Evolutionary conservation across 2,329 filamentous ascomycete genomes (phyloP), one percentile per base, ranked within the genome.

Genomic region (Cladophialophora bantiana): DNA sequence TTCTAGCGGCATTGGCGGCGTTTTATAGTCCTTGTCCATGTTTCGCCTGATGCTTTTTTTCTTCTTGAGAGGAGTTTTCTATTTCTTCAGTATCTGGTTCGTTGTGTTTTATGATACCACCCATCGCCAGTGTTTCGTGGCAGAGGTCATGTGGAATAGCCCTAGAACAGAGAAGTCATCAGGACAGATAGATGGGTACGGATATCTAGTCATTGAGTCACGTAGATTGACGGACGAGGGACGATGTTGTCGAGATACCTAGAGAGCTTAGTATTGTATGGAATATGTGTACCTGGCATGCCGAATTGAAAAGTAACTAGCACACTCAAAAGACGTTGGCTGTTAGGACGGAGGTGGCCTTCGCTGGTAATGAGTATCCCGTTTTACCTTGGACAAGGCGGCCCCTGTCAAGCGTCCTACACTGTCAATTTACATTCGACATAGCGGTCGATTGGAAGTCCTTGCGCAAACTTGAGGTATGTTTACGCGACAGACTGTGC

Each of bases 1-100:
- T 55, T 62, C 32, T 5, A 62, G 60, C 52, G 60, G 60, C 60
- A 62, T 48, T 36, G 40, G 53, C 52, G 60, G 52, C 6, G 60
- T 36, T 62, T 45, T 56, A 31, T n/a, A 13, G 38, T 34, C 15
- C 38, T 31, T 35, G 26, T 56, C 56, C 12, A 35, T 36, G 20
- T 48, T 31, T 61, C 32, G n/a, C 34, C 34, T 10, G 48, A 40
- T 26, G 34, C 18, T 20, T 52, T 45, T 42, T 34, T 13, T 52
- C 60, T n/a, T n/a, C 13, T 62, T 55, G 18, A 32, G 9, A 9
- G 36, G 18, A 56, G 52, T 13, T 62, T 32, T 32, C 36, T 18
- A 32, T 42, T 48, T 35, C 50, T 48, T 5, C 36, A 31, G 40
- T 56, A n/a, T 40, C 20, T 56, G 35, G 54, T 34, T 35, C 35